phyloP scores from a whole-genome alignment of 1,284 basidiomycete species.

The Lentinula novae-zelandiae region DNA sequence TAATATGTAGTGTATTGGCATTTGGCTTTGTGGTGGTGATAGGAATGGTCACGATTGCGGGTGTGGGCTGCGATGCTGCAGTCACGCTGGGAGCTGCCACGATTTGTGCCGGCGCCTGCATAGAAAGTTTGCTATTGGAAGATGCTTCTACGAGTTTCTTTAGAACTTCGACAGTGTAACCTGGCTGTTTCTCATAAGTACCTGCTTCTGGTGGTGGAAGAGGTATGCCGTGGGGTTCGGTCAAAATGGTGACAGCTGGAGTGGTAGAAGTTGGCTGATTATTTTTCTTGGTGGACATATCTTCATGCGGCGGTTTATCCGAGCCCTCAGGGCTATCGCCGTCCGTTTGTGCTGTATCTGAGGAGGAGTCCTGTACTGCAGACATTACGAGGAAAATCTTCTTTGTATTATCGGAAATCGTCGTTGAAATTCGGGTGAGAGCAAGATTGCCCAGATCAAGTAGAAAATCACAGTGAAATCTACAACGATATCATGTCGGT shows the following conservation, averaged over 20 bases:
- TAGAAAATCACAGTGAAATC: constrained; percentile 10
- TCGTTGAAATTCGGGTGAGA: constrained; percentile 13
- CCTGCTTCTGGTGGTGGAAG: constrained; percentile 53
- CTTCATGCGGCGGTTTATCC: constrained; percentile 53
- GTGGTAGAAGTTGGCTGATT: constrained; percentile 8
- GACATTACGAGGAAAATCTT: constrained; percentile 32
- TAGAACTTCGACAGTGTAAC: constrained; percentile 47
- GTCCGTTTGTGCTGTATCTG: constrained; percentile 50
- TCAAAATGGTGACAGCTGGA: constrained; percentile 15
- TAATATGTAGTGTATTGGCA: neutral
- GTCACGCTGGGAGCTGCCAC: constrained; percentile 7
- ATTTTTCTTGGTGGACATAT: constrained; percentile 13
- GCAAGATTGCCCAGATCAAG: constrained; percentile 11
- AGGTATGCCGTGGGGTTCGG: constrained; percentile 31
- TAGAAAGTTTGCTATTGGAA: constrained; percentile 22
- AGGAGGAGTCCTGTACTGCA: constrained; percentile 31
- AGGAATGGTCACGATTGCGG: constrained; percentile 14
- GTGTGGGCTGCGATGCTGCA: constrained; percentile 8
- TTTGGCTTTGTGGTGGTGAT: constrained; percentile 13
- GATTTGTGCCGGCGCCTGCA: constrained; percentile 24
- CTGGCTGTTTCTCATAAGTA: constrained; percentile 51
- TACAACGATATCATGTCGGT: constrained; percentile 17
- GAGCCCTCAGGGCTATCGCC: constrained; percentile 53
- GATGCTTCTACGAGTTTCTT: constrained; percentile 36
- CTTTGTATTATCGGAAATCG: constrained; percentile 19